Evolutionary conservation across 2,329 filamentous ascomycete species (phyloP), one percentile per base, ranked within the genome.

Genomic region (Penicillium sp.): DNA sequence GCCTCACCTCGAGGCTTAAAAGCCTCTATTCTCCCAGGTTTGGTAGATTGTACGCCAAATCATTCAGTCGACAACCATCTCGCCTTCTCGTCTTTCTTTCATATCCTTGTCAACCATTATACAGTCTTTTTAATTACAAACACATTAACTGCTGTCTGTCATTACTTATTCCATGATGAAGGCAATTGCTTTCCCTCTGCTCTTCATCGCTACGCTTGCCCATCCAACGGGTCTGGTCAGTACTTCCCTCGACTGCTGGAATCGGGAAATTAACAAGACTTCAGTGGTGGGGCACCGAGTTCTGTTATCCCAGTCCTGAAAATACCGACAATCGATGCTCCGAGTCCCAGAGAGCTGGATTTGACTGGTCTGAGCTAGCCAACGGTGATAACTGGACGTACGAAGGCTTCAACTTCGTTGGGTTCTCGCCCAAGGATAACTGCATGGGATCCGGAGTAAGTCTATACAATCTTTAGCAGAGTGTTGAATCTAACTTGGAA

Each of bases 261-360:
- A 23, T 31, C 0, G 6, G 18, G 1, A 13, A 13, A 34, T 26
- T 29, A 44, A 29, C 22, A 4, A 27, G 2, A 29, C 27, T 1
- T 20, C 40, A 65, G 57, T 62, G 66, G 58, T 82, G 78, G 74
- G 67, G 70, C 44, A 67, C 73, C 51, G 71, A 74, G 44, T 59
- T 65, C 28, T 66, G 75, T 48, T 94, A 82, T 76, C 75, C 75
- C 40, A 85, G 77, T 66, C 87, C 88, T 11, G 70, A 73, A 49
- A 89, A 87, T 76, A 81, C 78, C 63, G 75, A 88, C 74, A 91
- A 93, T 74, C 70, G 82, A 58, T 95, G 89, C 69, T 80, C 77
- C 44, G 64, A 76, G 20, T 69, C 80, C 55, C 86, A 93, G 71
- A 69, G 77, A 54, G 53, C 61, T 23, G 89, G 88, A 37, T 91